phyloP scores from a whole-genome alignment of 2,329 filamentous ascomycete genomes.

The Chrysosporium queenslandicum region DNA sequence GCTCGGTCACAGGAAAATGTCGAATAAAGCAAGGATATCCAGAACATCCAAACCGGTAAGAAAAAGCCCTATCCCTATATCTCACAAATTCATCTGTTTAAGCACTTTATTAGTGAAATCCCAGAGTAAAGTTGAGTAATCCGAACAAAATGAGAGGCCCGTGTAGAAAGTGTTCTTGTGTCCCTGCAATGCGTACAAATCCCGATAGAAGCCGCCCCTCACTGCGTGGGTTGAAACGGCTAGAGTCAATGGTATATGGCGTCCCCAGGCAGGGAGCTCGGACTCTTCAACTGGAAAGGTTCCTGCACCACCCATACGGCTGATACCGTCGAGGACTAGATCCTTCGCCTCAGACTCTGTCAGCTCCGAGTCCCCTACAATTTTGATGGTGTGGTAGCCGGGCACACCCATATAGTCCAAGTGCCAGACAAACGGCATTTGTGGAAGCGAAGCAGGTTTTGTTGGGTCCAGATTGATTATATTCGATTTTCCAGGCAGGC shows the following conservation, averaged over 20 bases:
- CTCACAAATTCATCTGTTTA: not conserved
- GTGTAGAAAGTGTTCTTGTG: conserved; percentile 35
- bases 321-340: conserved; percentile 4
- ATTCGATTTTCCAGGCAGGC: not conserved
- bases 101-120: conserved; percentile 15
- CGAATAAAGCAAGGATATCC: too few species aligned
- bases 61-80: too few species aligned
- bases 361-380: conserved; percentile 8
- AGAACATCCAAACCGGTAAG: too few species aligned
- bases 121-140: conserved; percentile 15
- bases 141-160: conserved; percentile 28
- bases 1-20: too few species aligned
- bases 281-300: conserved; percentile 1
- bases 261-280: conserved; percentile 6
- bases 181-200: conserved; percentile 34
- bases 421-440: conserved; percentile 9
- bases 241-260: conserved; percentile 29
- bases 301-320: not conserved
- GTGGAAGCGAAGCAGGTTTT: conserved; percentile 1
- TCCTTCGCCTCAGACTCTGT: conserved; percentile 4
- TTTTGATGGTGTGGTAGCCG: conserved; percentile 5
- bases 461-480: conserved; percentile 8
- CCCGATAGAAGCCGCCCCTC: conserved; percentile 31
- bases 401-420: conserved; percentile 11
- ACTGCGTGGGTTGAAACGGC: conserved; percentile 28